A percentile compares a stretch with the other conserved stretches of the same genome.
phyloP scores from a whole-genome alignment of 768 basidiomycete genomes.

The Agaricus subrufescens region DNA sequence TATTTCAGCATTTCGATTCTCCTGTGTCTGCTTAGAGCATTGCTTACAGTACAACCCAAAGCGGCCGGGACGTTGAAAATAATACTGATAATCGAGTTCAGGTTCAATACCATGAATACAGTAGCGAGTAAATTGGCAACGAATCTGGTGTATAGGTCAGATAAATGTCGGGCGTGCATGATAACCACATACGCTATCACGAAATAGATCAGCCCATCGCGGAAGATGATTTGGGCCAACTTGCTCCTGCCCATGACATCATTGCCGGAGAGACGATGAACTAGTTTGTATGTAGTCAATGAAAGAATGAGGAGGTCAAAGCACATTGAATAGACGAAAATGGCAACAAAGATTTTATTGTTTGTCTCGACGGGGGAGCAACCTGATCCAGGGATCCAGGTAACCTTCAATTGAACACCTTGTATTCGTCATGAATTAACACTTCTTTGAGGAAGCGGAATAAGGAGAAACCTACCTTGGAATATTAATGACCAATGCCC shows the following conservation, averaged over 20 bases:
- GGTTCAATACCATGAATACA: conserved; percentile 61
- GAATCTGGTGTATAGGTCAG: conserved; percentile 29
- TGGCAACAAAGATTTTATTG: conserved; percentile 59
- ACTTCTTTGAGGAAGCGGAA: not conserved
- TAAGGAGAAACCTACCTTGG: conserved; percentile 39
- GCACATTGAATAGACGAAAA: conserved; percentile 74
- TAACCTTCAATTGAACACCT: conserved; percentile 59
- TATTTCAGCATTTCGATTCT: not conserved
- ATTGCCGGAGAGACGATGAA: conserved; percentile 17
- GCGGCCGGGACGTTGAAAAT: conserved; percentile 66
- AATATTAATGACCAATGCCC: conserved; percentile 71
- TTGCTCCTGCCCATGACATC: conserved; percentile 30
- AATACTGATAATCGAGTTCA: conserved; percentile 64
- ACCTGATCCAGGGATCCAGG: conserved; percentile 40
- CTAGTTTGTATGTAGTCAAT: conserved; percentile 58
- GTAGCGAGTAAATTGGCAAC: conserved; percentile 39
- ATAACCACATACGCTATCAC: conserved; percentile 50
- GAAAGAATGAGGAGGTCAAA: conserved; percentile 62
- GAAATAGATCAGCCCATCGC: conserved; percentile 72
- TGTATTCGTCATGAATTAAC: not conserved
- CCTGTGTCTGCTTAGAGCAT: not conserved
- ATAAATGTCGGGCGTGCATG: not conserved
- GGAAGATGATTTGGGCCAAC: conserved; percentile 61
- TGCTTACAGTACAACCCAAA: conserved; percentile 43
- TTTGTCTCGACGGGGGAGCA: conserved; percentile 59